Base-by-base conservation (phyloP, 1,284 basidiomycete species). In the Cutaneotrichosporon sp. region DNA sequence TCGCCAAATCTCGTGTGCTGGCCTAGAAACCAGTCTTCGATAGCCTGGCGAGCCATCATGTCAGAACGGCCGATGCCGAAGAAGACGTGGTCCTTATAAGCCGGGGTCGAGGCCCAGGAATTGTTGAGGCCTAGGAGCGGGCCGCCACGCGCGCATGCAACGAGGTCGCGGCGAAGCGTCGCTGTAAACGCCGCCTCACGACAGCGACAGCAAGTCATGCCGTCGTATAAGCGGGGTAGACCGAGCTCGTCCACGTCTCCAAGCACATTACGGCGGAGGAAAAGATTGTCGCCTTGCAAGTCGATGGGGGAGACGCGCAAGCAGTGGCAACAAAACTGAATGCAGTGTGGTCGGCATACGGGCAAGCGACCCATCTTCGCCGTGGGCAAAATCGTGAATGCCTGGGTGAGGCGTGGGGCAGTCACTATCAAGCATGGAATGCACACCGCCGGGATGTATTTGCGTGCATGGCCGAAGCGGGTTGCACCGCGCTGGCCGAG, bases 1-100 rank as follows among this genome's bases (percentile, higher is more conserved):
- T 65, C 60, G n/a, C 20, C 27, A 57, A 57, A 66, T 9, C 57
- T 51, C 3, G 61, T 64, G 34, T 68, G 61, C n/a, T 54, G 46
- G 9, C 32, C 17, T 19, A 67, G 44, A 55, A 61, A 68, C 46
- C 54, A 33, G 32, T 61, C 57, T 22, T 68, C 65, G 10, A 67
- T 46, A 2, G 61, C 60, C 2, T 41, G 32, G 10, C 35, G 17
- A 3, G 60, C 63, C 38, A 47, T 43, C 10, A 16, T 12, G 7
- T 34, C 27, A 4, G 54, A 59, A 9, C 49, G 55, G 2, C 56
- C 52, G 0, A 24, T 11, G 9, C 54, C 54, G 14, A 31, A 41
- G 26, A 43, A 20, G 25, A 60, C 46, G 37, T 64, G 62, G 11
- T 61, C 52, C 5, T 33, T 12, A 16, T 14, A 52, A 3, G 54